These are phyloP conservation scores for Westerdykella ornata DNA, from an alignment of 2,329 filamentous ascomycete species.

Conservation along the genomic window DNA sequence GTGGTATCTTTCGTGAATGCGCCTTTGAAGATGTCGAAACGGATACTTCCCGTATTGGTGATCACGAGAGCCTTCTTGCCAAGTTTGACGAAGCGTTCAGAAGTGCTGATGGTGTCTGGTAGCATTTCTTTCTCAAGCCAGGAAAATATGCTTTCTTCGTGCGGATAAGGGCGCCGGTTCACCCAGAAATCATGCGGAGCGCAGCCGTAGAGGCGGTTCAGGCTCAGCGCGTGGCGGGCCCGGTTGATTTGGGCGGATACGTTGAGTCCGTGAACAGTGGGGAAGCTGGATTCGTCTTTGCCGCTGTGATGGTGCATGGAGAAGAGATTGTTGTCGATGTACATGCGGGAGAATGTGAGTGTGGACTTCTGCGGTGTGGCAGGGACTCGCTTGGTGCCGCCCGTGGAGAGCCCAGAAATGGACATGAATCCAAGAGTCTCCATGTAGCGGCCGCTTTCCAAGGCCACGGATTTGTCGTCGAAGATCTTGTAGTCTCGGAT, in stretches of 20 bases:
- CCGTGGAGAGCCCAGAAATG: constrained; percentile 57
- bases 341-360: constrained; percentile 65
- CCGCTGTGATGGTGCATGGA: constrained; percentile 77
- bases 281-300: constrained; percentile 64
- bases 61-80: constrained; percentile 64
- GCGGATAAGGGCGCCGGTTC: constrained; percentile 66
- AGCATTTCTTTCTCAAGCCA: constrained; percentile 73
- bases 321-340: constrained; percentile 89
- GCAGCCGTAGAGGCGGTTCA: constrained; percentile 75
- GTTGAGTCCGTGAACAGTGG: constrained; percentile 65
- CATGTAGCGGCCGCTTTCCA: constrained; percentile 87
- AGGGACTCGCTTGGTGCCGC: constrained; percentile 12
- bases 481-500: constrained; percentile 78
- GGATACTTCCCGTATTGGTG: constrained; percentile 82
- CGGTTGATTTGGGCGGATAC: constrained; percentile 63
- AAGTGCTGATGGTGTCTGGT: constrained; percentile 55
- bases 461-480: constrained; percentile 67
- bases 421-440: constrained; percentile 95
- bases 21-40: constrained; percentile 93
- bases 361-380: constrained; percentile 13
- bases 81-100: constrained; percentile 28
- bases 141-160: constrained; percentile 68
- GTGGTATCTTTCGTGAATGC: constrained; percentile 82
- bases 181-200: constrained; percentile 77
- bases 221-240: constrained; percentile 61